Base-by-base conservation (phyloP, 306 rosid genomes). In the Carpinus fangiana region DNA sequence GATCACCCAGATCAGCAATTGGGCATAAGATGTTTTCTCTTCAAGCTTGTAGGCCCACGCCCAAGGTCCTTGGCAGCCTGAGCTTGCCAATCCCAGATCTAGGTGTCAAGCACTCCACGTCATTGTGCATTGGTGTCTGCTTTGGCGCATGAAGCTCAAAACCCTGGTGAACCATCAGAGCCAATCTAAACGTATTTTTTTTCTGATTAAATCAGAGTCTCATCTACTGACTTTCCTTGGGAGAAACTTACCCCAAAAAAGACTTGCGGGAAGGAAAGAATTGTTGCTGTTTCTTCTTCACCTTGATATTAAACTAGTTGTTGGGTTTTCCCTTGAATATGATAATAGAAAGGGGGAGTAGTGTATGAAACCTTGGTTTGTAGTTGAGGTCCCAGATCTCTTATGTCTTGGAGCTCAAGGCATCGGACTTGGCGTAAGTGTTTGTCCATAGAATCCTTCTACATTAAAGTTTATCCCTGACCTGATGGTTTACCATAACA, bases 1-100 rank as follows among this genome's bases (percentile, higher is more conserved):
- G 86, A 81, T 86, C 86, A 76, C 85, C 90, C 89, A 87, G 87
- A 88, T 85, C 89, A 80, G 84, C 88, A 82, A 76, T 80, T 79
- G 88, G 84, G 88, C 85, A 69, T 87, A 88, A 86, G 86, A 83
- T 87, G 90, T 80, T 76, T 57, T 74, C 92, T 78, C 71, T 84
- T 64, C 94, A 83, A 74, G 84, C 68, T 72, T 80, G 70, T 87
- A 80, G 84, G 50, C 88, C 90, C 80, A 87, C 86, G 93, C 79
- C 91, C 80, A 82, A 57, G 86, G 82, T 61, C 86, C 79, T 43
- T 79, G 90, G 89, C 83, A 84, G 82, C 84, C 79, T 89, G 77
- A 84, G 75, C 82, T 73, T 89, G 82, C 86, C 89, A 66, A 80
- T 64, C 46, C 72, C 75, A 55, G 68, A 47, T 74, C 81, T 67